Conservation (phyloP, 352 stramenopile genomes). For the Globisporangium takayamanum region DNA sequence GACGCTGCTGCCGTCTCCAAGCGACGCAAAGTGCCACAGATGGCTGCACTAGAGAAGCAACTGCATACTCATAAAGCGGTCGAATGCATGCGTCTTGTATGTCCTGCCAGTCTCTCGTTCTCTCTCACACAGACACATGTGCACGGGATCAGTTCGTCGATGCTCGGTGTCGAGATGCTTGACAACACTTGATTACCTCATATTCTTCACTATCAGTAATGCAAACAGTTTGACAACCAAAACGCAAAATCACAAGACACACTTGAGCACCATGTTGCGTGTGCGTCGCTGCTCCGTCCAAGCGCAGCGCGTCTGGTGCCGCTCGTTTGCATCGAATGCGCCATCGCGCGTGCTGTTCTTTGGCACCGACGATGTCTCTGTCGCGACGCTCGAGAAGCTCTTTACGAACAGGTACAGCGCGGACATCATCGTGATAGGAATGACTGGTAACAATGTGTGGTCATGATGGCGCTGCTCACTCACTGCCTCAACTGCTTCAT, state of each 20-base stretch:
- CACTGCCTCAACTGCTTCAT: no score
- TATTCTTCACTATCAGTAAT: neutral
- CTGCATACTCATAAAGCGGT: neutral
- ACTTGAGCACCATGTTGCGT: neutral
- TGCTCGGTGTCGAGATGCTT: neutral
- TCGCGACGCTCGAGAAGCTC: slow-evolving; percentile 64
- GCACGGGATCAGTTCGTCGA: neutral
- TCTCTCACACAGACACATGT: neutral
- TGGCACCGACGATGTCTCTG: slow-evolving; percentile 78
- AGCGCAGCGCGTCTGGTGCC: slow-evolving; percentile 1
- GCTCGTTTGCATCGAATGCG: slow-evolving; percentile 4
- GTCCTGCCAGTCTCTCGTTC: no score
- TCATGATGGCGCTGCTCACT: neutral
- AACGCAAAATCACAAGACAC: neutral
- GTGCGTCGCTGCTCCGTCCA: no score
- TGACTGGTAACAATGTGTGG: neutral
- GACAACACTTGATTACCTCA: neutral
- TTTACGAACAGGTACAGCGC: slow-evolving; percentile 44
- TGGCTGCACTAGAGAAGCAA: no score
- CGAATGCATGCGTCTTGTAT: neutral
- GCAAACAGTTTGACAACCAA: neutral
- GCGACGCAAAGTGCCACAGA: no score
- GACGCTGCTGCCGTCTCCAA: no score
- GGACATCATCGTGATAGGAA: slow-evolving; percentile 4
- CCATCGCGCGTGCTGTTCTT: slow-evolving; percentile 77